Base-by-base conservation (phyloP, 768 basidiomycete genomes). In the Macrolepiota dolichaula region DNA sequence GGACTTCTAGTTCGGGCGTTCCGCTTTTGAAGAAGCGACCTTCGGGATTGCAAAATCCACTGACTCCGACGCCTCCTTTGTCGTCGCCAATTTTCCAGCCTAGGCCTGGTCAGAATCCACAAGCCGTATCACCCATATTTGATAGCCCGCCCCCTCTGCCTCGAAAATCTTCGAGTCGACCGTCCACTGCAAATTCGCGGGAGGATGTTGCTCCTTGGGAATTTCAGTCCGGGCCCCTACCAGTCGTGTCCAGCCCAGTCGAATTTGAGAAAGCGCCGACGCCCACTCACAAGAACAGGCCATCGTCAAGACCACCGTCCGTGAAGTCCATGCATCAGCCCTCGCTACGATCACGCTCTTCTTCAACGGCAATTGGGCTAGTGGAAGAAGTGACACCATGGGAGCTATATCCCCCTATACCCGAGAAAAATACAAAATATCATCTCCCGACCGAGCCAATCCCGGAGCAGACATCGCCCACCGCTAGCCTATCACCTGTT, bases 41-140 rank as follows among this genome's bases (percentile, higher is more conserved):
- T 62, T 77, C 74, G 25, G 61, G 71, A 12, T 64, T 70, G 22
- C 55, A 67, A 7, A 55, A 25, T 55, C 29, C 54, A 24, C 55
- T 42, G 19, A 57, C 44, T 38, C 59, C 53, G n/a, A 50, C 44
- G 32, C 37, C 55, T 9, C 53, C 63, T 35, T 35, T 64, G 13
- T 65, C 57, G 24, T 51, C 53, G 7, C 57, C 60, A 37, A 44
- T 47, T 44, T 49, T 72, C 29, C 72, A 72, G 19, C 66, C 68
- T 13, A 70, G 70, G 22, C 75, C 73, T 4, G 70, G 73, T 12
- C 73, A 71, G 25, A 76, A 74, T 61, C 74, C 74, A 25, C 71
- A 71, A 32, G 52, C 49, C 17, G 57, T 37, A 40, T 12, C 51
- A 44, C 53, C 61, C 50, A 51, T 36, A 50, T 50, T 59, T 36